Evolutionary conservation across 108 stramenopile species (phyloP).

Genomic region (Fragilaria radians): DNA sequence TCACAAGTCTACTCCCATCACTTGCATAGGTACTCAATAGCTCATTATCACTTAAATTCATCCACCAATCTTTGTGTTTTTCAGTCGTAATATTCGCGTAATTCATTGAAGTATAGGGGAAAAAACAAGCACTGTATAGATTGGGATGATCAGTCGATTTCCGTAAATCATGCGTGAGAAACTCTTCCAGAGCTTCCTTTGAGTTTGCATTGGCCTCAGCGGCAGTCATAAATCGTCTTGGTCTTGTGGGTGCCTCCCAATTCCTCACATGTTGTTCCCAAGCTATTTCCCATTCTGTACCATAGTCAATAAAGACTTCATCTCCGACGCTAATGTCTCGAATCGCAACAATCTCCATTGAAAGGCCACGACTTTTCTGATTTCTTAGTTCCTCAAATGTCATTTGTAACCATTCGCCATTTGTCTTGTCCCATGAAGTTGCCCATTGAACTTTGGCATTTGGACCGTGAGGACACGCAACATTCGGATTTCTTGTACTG

Average conservation of each 20-base stretch:
- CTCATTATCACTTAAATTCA: conserved; percentile 3
- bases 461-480: conserved; percentile 13
- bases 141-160: conserved; percentile 6
- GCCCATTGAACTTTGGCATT: conserved; percentile 53
- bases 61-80: background rate
- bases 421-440: conserved; percentile 36
- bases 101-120: background rate
- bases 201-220: background rate
- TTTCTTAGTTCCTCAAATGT: conserved; percentile 35
- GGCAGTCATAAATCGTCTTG: background rate
- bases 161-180: conserved; percentile 6
- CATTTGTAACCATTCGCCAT: conserved; percentile 38
- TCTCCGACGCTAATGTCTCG: conserved; percentile 48
- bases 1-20: conserved; percentile 1
- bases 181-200: conserved; percentile 2
- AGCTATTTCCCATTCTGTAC: conserved; percentile 47
- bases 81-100: background rate
- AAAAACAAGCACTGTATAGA: conserved; percentile 8
- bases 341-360: conserved; percentile 52
- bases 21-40: conserved; percentile 5
- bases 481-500: conserved; percentile 8
- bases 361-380: conserved; percentile 32
- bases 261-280: conserved; percentile 44
- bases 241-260: conserved; percentile 27
- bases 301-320: conserved; percentile 64